Evolutionary conservation across 2,329 filamentous ascomycete genomes (phyloP).

Genomic region (Botrytis pseudocinerea): DNA sequence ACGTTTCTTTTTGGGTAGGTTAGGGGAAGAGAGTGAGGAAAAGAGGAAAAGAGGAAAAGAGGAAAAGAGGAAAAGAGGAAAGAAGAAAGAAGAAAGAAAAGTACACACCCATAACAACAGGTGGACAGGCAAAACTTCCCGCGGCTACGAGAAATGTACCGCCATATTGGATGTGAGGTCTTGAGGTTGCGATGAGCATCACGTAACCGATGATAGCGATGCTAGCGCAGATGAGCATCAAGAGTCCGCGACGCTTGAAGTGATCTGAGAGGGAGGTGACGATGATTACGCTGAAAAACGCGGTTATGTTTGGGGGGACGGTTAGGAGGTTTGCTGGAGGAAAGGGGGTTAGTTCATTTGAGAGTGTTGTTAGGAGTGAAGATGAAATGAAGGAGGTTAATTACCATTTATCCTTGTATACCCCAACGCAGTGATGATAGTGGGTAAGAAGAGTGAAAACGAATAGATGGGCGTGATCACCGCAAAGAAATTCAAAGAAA

Average conservation of each 20-base stretch:
- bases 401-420: conserved; percentile 45
- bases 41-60: not conserved
- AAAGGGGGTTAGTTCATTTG: conserved; percentile 27
- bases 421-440: conserved; percentile 51
- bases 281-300: conserved; percentile 64
- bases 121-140: conserved; percentile 74
- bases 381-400: not conserved
- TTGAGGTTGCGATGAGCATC: conserved; percentile 68
- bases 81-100: too few species aligned
- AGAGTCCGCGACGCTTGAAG: conserved; percentile 69
- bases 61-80: too few species aligned
- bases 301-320: conserved; percentile 60
- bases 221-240: conserved; percentile 63
- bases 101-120: conserved; percentile 22
- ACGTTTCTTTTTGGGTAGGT: too few species aligned
- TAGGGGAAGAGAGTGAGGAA: not conserved
- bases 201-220: conserved; percentile 74
- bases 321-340: conserved; percentile 51
- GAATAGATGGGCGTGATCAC: conserved; percentile 41
- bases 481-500: conserved; percentile 19
- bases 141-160: conserved; percentile 80
- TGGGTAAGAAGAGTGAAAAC: conserved; percentile 45
- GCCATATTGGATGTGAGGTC: conserved; percentile 71
- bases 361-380: not conserved
- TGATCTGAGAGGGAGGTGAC: conserved; percentile 76